Evolutionary conservation across 371 early-diverging fungal species (phyloP), one percentile per base, ranked within the genome.

Genomic region (Apophysomyces ossiformis): DNA sequence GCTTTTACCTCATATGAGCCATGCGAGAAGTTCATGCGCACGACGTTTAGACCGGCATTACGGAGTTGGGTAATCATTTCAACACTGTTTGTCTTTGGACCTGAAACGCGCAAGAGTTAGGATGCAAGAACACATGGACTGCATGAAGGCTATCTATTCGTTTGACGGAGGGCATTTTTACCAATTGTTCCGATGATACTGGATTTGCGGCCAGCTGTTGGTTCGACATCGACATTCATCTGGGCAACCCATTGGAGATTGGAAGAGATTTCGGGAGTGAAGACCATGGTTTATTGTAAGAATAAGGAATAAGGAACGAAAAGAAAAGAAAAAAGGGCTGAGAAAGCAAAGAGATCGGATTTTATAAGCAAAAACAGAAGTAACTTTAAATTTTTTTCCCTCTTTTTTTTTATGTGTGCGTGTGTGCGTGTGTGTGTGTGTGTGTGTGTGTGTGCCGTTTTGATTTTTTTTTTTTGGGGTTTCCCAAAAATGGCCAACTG

Each of bases 1-100:
- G 26, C 26, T 26, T 26, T 39, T 69, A 70, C 75, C 66, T 93
- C 95, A 74, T 96, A 92, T 41, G 90, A 79, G 59, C 96, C 96
- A 81, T 96, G 96, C 63, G 95, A 94, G 63, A 96, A 96, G 88
- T 96, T 96, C 90, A 92, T 91, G 69, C 99, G 92, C 50, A 92
- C 93, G 64, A 99, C 91, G 76, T 92, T 95, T 93, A 99, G 92
- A 58, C 99, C 99, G 7, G 92, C 91, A 68, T 90, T 84, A 74
- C 93, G 88, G 69, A 96, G 85, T 70, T 92, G 88, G 43, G 88
- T 87, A 56, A 96, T 85, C 85, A 86, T 88, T 66, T 94, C 94
- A 44, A 92, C 91, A 3, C 70, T 83, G 84, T 92, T 90, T 39
- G 92, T 90, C 70, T 86, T 89, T 65, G 92, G 92, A 37, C 90